A percentile compares a stretch with the other conserved stretches of the same genome.
These are phyloP conservation scores for Lactifluus echinatus DNA, from an alignment of 768 basidiomycete genomes.

Conservation along the genomic window DNA sequence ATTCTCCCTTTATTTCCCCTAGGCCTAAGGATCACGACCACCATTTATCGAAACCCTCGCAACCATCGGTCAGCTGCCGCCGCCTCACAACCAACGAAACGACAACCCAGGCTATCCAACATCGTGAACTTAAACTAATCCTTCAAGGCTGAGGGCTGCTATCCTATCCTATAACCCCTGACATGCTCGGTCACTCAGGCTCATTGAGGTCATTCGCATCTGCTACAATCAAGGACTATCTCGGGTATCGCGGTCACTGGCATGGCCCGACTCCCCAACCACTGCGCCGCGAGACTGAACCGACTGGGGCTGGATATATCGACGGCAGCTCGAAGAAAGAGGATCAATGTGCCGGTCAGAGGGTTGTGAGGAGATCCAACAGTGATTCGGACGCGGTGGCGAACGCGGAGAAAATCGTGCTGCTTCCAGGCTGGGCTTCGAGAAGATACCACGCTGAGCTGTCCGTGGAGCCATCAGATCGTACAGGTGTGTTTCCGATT, in stretches of 20 bases:
- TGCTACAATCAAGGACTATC: slow-evolving; percentile 40
- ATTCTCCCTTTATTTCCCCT: not conserved
- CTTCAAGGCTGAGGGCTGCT: not conserved
- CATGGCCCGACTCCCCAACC: not conserved
- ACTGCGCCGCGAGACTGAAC: not conserved
- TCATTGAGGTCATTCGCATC: slow-evolving; percentile 23
- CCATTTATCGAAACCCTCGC: not conserved
- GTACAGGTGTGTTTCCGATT: slow-evolving; percentile 25
- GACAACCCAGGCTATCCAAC: not conserved
- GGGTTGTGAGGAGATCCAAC: slow-evolving; percentile 21
- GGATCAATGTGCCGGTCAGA: slow-evolving; percentile 59
- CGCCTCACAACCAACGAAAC: not conserved
- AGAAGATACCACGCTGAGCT: slow-evolving; percentile 34
- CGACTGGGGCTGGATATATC: slow-evolving; percentile 23
- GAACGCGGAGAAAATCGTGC: slow-evolving; percentile 38
- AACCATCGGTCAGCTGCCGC: not conserved
- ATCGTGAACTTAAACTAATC: too few relatives aligned
- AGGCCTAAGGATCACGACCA: not conserved
- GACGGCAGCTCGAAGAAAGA: slow-evolving; percentile 27
- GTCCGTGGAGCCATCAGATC: slow-evolving; percentile 10
- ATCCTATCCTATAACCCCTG: slow-evolving; percentile 23
- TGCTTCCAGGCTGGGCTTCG: slow-evolving; percentile 82
- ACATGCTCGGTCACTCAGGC: slow-evolving; percentile 25
- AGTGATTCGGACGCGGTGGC: slow-evolving; percentile 21
- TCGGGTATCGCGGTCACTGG: too few relatives aligned